phyloP scores from a whole-genome alignment of 768 basidiomycete species.

The Tricholoma matsutake region DNA sequence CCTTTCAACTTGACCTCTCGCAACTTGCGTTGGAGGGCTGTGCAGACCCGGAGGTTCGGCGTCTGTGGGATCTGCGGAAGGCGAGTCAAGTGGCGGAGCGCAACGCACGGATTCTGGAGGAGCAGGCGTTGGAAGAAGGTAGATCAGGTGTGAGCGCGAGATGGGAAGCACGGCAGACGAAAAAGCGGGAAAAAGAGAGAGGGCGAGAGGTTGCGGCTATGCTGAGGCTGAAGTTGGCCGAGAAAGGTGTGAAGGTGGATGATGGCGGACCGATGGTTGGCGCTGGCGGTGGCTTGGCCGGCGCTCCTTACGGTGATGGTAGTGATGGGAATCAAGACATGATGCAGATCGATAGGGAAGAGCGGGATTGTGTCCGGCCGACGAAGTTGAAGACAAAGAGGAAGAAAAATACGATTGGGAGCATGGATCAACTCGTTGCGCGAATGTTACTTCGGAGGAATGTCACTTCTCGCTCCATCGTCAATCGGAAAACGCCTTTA shows the following conservation, averaged over 20 bases:
- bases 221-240: constrained; percentile 50
- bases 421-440: constrained; percentile 37
- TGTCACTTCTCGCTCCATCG: constrained; percentile 16
- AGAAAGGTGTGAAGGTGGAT: constrained; percentile 6
- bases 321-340: not conserved
- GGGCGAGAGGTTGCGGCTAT: constrained; percentile 54
- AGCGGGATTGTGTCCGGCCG: not conserved
- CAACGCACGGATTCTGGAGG: constrained; percentile 17
- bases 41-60: constrained; percentile 35
- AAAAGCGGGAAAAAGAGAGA: constrained; percentile 53
- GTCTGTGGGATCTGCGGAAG: constrained; percentile 39
- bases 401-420: constrained; percentile 23
- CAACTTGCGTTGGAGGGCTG: constrained; percentile 27
- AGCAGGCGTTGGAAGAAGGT: constrained; percentile 29
- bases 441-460: constrained; percentile 36
- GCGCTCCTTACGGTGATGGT: not conserved
- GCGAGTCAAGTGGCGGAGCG: constrained; percentile 22
- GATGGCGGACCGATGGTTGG: not conserved
- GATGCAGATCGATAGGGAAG: constrained; percentile 1
- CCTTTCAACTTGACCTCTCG: constrained; percentile 31
- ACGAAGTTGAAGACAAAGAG: not conserved
- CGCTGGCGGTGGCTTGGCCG: not conserved
- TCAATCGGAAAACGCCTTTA: constrained; percentile 15
- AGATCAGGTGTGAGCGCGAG: constrained; percentile 32
- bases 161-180: constrained; percentile 40